Evolutionary conservation across 2,329 filamentous ascomycete genomes (phyloP), one percentile per base, ranked within the genome.

Genomic region (Colletotrichum theobromicola): DNA sequence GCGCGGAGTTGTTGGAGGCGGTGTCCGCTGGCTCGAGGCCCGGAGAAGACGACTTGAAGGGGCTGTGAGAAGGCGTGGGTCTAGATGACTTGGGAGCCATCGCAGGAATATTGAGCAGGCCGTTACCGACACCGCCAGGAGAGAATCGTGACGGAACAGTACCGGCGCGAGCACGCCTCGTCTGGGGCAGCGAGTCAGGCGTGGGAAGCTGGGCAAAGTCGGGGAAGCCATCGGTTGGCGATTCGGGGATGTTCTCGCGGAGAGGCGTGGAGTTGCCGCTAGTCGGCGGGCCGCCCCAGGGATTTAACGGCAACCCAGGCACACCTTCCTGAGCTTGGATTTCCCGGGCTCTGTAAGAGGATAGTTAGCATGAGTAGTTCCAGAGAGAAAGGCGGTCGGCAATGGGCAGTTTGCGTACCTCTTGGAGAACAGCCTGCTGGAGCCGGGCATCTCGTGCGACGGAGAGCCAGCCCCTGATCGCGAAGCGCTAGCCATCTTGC

Each of bases 251-350:
- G 78, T 96, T 98, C 87, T 98, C 97, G 81, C 97, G 95, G 66
- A 99, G 90, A 79, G 97, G 97, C 55, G 96, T 98, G 24, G 96
- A 98, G 84, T 98, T 96, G 77, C 96, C 97, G 83, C 96, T 98
- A 70, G 96, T 98, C 63, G 97, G 96, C 78, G 97, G 96, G 13
- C 97, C 96, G 89, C 95, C 95, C 97, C 97, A 98, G 57, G 94
- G 93, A 81, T 93, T 92, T 67, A 93, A 85, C 84, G 88, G 89
- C 80, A 91, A 89, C 81, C 89, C 93, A 82, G 88, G 87, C 64
- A 98, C 89, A 66, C 96, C 96, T 90, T 98, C 96, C 86, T 98
- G 96, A 69, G 96, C 96, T 87, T 98, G 96, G 76, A 98, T 98
- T 85, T 99, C 97, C 83, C 97, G 92, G 78, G 97, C 96, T 82